Base-by-base conservation (phyloP, 2,329 filamentous ascomycete genomes). In the Exophiala lecanii-corni region DNA sequence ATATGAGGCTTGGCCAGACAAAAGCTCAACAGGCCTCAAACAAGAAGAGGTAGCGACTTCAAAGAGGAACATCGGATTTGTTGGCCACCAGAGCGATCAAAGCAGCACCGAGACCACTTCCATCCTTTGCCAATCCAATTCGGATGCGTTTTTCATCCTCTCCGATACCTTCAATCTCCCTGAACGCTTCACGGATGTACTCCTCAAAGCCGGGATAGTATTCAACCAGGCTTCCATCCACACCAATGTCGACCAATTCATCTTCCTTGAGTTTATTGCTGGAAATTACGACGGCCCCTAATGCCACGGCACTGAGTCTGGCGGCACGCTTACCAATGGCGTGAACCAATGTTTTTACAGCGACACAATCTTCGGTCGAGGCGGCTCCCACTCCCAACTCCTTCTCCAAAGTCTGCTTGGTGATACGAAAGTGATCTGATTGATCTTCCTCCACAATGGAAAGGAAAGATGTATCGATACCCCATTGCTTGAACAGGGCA, bases 121-220 rank as follows among this genome's bases (percentile, higher is more conserved):
- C 92, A 62, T 98, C 92, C 74, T 95, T 96, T 50, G 92, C 92
- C 59, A 97, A 92, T 16, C 91, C 92, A 59, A 98, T 96, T 44
- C 88, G 78, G 53, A 98, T 86, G 67, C 82, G 86, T 68, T 86
- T 84, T 53, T 94, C 89, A 9, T 89, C 89, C 44, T 76, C 71
- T 3, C 91, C 91, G 57, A 97, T 85, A 49, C 84, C 80, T 12
- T 87, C 76, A 40, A 95, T 80, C 43, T 79, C 80, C 37, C 81
- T 71, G 46, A 97, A 73, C 5, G 86, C 86, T 60, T 94, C 86
- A 50, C 89, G 79, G 50, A 97, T 84, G 71, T 92, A 85, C 43
- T 85, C 82, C 53, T 92, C 82, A 68, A 96, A 98, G 59, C 82
- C 82, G 6, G 92, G 92, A 65, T 97, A 97, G 69, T 94, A 92